Evolutionary conservation across 2,329 filamentous ascomycete species (phyloP).

Genomic region (Xylaria polymorpha): DNA sequence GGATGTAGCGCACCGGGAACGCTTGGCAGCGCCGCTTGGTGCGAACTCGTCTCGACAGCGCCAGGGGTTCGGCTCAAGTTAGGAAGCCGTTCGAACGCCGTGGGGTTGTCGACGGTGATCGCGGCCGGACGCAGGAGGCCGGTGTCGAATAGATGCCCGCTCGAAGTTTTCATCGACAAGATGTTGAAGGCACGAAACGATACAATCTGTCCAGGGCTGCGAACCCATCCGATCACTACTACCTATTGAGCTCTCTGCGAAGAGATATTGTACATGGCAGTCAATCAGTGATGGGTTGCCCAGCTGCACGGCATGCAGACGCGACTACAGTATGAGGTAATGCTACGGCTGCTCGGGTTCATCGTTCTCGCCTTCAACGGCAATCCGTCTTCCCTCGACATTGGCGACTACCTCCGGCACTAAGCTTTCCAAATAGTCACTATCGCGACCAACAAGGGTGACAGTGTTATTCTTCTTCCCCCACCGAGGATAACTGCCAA

Average conservation of each 20-base stretch:
- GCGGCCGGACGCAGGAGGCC: background rate
- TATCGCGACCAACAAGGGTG: constrained; percentile 83
- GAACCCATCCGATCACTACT: background rate
- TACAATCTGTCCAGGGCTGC: background rate
- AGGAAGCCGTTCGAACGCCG: constrained; percentile 12
- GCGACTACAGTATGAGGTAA: background rate
- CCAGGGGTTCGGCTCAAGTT: constrained; percentile 7
- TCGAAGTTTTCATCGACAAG: background rate
- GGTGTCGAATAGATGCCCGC: background rate
- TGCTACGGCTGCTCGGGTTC: constrained; percentile 40
- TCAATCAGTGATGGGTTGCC: background rate
- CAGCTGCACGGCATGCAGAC: background rate
- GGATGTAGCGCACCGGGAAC: background rate
- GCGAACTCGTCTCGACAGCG: constrained; percentile 22
- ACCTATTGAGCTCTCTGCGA: background rate
- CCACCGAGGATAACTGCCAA: constrained; percentile 95
- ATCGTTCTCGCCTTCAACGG: constrained; percentile 78
- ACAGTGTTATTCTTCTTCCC: constrained; percentile 89
- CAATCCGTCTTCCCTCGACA: constrained; percentile 77
- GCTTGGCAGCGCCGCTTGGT: constrained; percentile 24
- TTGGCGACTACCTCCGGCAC: constrained; percentile 81
- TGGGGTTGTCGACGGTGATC: background rate
- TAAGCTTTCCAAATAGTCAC: constrained; percentile 80
- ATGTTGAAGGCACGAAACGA: background rate
- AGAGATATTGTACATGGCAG: constrained; percentile 2